These are phyloP conservation scores for Friedmanniomyces endolithicus DNA, from an alignment of 495 filamentous ascomycete species.

Conservation along the genomic window DNA sequence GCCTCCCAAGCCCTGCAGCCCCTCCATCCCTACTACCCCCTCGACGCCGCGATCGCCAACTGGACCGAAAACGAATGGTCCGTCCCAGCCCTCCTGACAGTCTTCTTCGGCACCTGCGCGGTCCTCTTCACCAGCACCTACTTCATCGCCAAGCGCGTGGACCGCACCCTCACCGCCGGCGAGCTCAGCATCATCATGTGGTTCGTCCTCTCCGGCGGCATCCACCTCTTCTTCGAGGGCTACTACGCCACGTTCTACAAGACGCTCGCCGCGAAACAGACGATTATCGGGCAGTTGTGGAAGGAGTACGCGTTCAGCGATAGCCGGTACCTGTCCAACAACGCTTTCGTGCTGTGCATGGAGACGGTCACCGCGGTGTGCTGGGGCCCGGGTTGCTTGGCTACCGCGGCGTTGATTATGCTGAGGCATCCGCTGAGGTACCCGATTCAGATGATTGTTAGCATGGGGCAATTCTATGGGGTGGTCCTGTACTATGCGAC, in stretches of 20 bases:
- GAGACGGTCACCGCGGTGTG: constrained; percentile 70
- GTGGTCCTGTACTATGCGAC: constrained; percentile 78
- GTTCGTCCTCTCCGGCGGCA: constrained; percentile 48
- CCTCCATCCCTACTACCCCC: constrained; percentile 62
- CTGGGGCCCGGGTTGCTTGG: constrained; percentile 74
- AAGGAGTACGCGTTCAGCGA: constrained; percentile 80
- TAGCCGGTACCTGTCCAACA: constrained; percentile 66
- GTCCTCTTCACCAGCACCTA: constrained; percentile 38
- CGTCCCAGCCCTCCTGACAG: constrained; percentile 36
- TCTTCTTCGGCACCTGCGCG: constrained; percentile 36
- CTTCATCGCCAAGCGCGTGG: constrained; percentile 32
- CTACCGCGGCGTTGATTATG: constrained; percentile 49
- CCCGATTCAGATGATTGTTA: constrained; percentile 58
- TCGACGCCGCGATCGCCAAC: constrained; percentile 44
- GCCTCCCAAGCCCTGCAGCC: not conserved
- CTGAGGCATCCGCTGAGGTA: constrained; percentile 50
- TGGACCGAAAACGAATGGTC: constrained; percentile 48
- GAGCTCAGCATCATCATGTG: constrained; percentile 48
- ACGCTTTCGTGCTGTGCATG: constrained; percentile 72
- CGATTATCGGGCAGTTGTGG: constrained; percentile 69
- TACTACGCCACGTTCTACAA: constrained; percentile 61
- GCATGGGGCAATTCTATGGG: constrained; percentile 74
- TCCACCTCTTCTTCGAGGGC: constrained; percentile 78
- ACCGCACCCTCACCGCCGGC: constrained; percentile 29
- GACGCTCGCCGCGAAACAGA: constrained; percentile 44